A percentile compares a stretch with the other conserved stretches of the same genome.
These are phyloP conservation scores for Colletotrichum siamense DNA, from an alignment of 2,329 filamentous ascomycete genomes.

Conservation along the genomic window DNA sequence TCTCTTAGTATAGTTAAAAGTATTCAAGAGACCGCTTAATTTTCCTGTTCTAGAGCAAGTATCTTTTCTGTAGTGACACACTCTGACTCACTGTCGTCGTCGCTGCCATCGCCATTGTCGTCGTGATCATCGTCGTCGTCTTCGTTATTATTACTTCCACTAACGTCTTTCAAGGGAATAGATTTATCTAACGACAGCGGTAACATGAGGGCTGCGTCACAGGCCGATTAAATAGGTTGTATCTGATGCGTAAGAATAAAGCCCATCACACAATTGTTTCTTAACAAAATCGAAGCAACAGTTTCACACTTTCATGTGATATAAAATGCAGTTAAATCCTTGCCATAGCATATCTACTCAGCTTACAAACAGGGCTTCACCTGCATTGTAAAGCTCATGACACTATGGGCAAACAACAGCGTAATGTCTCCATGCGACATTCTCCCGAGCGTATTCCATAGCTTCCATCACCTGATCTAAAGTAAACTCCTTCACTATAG, in stretches of 20 bases:
- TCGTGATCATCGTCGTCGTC: too few species aligned
- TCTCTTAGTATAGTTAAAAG: accelerated
- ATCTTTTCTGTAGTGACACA: background rate
- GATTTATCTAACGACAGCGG: accelerated
- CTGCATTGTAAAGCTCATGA: background rate
- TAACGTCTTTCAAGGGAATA: too few species aligned
- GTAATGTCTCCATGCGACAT: background rate
- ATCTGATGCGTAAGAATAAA: background rate
- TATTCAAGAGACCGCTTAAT: background rate
- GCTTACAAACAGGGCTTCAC: background rate
- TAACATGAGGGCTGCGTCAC: too few species aligned
- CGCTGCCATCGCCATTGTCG: too few species aligned
- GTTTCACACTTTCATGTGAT: background rate
- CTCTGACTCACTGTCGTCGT: accelerated
- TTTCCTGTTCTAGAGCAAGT: accelerated
- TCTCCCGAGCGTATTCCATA: background rate
- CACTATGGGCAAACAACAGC: background rate
- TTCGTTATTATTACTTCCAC: too few species aligned
- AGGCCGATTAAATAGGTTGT: too few species aligned
- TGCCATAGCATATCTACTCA: background rate
- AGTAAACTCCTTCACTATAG: background rate
- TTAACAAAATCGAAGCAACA: background rate
- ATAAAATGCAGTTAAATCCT: background rate
- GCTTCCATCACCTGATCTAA: background rate
- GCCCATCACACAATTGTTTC: background rate